Base-by-base conservation (phyloP, 2,329 filamentous ascomycete species). In the Tolypocladium amazonense region DNA sequence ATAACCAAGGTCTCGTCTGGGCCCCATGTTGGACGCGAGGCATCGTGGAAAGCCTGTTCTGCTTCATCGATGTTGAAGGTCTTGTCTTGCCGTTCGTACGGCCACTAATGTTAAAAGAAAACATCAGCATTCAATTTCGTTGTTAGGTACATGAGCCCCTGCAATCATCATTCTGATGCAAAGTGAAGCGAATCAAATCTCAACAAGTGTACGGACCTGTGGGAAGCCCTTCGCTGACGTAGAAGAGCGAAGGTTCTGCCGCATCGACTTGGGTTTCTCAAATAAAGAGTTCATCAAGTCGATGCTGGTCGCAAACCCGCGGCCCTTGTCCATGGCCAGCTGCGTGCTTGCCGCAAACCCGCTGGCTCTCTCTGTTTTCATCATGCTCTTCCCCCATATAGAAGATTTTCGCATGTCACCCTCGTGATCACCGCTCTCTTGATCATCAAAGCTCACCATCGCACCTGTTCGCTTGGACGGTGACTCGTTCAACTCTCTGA, bases 211-310 rank as follows among this genome's bases (percentile, higher is more conserved):
- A 93, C 93, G 88, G 86, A 97, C 94, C 92, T 97, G 81, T 60
- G 82, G 88, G 75, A 93, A 89, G 71, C 89, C 88, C 76, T 85
- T 85, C 67, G 79, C 76, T 62, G 79, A 73, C 65, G 78, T 70
- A 41, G 78, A 75, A 64, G 77, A 78, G 68, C 81, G 80, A 59
- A 80, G 71, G 67, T 80, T 82, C 67, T 82, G 78, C 58, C 76
- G 74, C 64, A 80, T 80, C 58, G 79, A 80, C 76, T 83, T 85
- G 63, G 86, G 81, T 74, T 88, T 84, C 72, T 89, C 88, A 74
- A 95, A 97, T 59, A 97, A 79, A 56, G 91, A 96, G 71, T 96
- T 93, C 91, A 96, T 97, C 71, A 97, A 79, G 77, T 97, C 94
- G 75, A 97, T 96, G 69, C 89, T 92, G 25, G 89, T 96, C 25